Conservation (phyloP, 1,284 basidiomycete species). For the Lignosus rhinocerotis region DNA sequence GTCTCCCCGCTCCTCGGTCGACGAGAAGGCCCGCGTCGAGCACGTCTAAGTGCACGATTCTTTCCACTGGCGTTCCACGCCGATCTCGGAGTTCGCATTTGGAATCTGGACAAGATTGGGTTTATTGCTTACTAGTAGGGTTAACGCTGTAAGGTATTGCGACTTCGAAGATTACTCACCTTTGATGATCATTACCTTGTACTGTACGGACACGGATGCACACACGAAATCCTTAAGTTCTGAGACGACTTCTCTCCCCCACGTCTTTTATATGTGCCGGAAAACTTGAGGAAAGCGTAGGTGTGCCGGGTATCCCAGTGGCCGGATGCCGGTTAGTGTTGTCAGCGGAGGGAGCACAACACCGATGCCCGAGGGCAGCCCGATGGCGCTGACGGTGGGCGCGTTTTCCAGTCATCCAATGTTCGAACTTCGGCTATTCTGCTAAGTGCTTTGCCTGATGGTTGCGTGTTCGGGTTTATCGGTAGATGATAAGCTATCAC, state of each 20-base stretch:
- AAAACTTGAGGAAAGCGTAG: too few species aligned
- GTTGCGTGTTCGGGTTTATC: too few species aligned
- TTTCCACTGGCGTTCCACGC: background rate
- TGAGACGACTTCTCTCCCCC: background rate
- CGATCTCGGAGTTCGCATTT: background rate
- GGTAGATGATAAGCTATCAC: too few species aligned
- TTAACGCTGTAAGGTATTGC: background rate
- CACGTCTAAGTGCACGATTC: background rate
- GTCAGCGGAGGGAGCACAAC: background rate
- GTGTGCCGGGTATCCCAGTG: background rate
- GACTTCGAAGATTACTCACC: background rate
- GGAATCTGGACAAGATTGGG: background rate
- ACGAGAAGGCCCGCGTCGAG: slow-evolving; percentile 21
- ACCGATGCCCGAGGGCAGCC: background rate
- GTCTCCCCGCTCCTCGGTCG: slow-evolving; percentile 8
- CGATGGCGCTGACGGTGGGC: background rate
- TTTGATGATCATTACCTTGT: background rate
- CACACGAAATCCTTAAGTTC: background rate
- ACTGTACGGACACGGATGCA: background rate
- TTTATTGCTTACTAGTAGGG: background rate
- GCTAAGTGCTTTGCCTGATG: too few species aligned
- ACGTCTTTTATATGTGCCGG: background rate
- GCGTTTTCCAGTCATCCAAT: too few species aligned
- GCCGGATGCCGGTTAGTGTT: background rate
- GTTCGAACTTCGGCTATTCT: background rate